phyloP scores from a whole-genome alignment of 1,139 yeast species.

The Zygoascus sp. region DNA sequence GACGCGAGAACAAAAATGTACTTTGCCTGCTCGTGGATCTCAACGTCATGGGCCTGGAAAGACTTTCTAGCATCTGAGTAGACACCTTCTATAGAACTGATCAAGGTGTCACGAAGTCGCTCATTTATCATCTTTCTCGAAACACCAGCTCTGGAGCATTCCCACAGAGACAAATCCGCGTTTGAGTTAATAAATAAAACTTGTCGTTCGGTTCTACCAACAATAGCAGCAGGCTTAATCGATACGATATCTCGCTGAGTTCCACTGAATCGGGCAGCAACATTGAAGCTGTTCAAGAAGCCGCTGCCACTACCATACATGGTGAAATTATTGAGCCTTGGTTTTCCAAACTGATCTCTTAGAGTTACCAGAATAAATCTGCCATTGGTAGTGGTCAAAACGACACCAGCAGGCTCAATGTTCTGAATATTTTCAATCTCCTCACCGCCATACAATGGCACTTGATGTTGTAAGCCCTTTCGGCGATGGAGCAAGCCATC shows the following conservation, averaged over 20 bases:
- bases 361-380: constrained; percentile 60
- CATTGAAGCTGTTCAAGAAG: constrained; percentile 29
- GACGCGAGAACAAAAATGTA: constrained; percentile 51
- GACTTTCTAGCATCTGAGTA: constrained; percentile 42
- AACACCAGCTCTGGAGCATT: constrained; percentile 44
- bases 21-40: constrained; percentile 33
- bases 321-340: constrained; percentile 30
- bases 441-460: constrained; percentile 38
- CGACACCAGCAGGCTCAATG: constrained; percentile 71
- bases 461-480: constrained; percentile 36
- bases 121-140: constrained; percentile 38
- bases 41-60: constrained; percentile 51
- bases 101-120: constrained; percentile 35
- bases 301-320: constrained; percentile 33
- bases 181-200: constrained; percentile 39
- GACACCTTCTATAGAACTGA: constrained; percentile 39
- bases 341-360: constrained; percentile 66
- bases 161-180: constrained; percentile 47
- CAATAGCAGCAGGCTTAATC: constrained; percentile 51
- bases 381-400: constrained; percentile 67
- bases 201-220: constrained; percentile 50
- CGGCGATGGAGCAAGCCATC: constrained; percentile 50
- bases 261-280: constrained; percentile 29
- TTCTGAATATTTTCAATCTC: constrained; percentile 52
- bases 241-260: constrained; percentile 52